These are phyloP conservation scores for Rhodamnia rubescens DNA, from an alignment of 345 rosid genomes.

Conservation along the genomic window DNA sequence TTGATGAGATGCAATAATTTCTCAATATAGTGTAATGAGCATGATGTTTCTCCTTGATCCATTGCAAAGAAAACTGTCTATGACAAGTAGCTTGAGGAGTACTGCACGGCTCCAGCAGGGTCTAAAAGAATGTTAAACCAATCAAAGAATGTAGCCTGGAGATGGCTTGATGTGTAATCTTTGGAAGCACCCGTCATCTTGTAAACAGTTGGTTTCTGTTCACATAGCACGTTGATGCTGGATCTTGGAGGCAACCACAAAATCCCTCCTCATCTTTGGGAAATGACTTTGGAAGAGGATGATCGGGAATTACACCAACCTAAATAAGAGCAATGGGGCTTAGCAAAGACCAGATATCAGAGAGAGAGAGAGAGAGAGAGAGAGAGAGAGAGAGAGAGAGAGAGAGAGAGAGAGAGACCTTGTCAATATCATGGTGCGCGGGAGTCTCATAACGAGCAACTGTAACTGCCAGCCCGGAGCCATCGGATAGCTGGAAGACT, in stretches of 20 bases:
- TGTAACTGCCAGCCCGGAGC: slow-evolving; percentile 89
- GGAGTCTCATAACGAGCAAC: slow-evolving; percentile 97
- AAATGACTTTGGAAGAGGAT: slow-evolving; percentile 68
- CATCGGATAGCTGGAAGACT: slow-evolving; percentile 89
- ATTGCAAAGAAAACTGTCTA: not conserved
- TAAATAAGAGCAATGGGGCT: slow-evolving; percentile 3
- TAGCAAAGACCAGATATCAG: not conserved
- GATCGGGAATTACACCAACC: slow-evolving; percentile 93
- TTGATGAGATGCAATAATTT: not conserved
- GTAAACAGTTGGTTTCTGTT: slow-evolving; percentile 52
- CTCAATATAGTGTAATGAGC: not conserved
- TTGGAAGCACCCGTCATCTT: slow-evolving; percentile 13
- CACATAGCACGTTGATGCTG: slow-evolving; percentile 55
- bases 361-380: no score
- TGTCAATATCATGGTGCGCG: slow-evolving; percentile 76
- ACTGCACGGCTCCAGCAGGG: not conserved
- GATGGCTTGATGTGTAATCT: not conserved
- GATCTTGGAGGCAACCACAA: slow-evolving; percentile 74
- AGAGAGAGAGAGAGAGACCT: slow-evolving; percentile 25
- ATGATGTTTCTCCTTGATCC: not conserved
- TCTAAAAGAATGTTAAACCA: not conserved
- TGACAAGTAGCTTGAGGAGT: not conserved
- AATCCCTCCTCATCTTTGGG: slow-evolving; percentile 68
- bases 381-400: no score
- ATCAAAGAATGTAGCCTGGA: not conserved